Evolutionary conservation across 495 filamentous ascomycete species (phyloP), one percentile per base, ranked within the genome.

Genomic region (Xanthoparmelia taractica): DNA sequence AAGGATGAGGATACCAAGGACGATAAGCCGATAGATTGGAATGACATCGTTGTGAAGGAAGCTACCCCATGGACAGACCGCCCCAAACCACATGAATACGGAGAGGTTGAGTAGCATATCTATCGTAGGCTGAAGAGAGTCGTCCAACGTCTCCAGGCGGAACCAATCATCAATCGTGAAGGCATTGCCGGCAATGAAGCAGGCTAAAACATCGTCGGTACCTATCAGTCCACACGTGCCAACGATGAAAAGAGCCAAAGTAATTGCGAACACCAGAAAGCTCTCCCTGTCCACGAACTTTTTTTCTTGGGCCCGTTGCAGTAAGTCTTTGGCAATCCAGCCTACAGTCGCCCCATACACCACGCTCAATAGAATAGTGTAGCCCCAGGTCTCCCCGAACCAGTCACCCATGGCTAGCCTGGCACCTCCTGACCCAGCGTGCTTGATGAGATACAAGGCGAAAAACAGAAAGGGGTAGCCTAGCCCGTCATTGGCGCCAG

Each of bases 141-240:
- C 93, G 71, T 96, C 91, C 64, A 88, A 76, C 1, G 91, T 96
- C 72, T 84, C 88, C 0, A 93, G 78, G 2, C 93, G 88, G 74
- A 95, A 96, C 92, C 91, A 96, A 75, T 96, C 92, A 77, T 88
- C 92, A 81, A 88, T 89, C 7, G 89, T 96, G 66, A 97, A 94
- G 10, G 83, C 85, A 68, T 96, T 96, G 5, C 93, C 93, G 23
- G 93, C 92, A 63, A 96, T 86, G 68, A 97, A 97, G 75, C 91
- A 96, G 4, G 93, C 92, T 1, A 97, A 80, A 20, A 96, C 86
- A 65, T 96, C 93, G 73, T 96, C 93, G 52, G 85, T 94, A 4
- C 93, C 93, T 63, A 96, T 85, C 80, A 96, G 83, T 15, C 92
- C 92, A 67, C 88, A 91, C 1, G 91, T 34, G 29, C 65, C 40